phyloP scores from a whole-genome alignment of 768 basidiomycete genomes.

The Leccinellum albellum region DNA sequence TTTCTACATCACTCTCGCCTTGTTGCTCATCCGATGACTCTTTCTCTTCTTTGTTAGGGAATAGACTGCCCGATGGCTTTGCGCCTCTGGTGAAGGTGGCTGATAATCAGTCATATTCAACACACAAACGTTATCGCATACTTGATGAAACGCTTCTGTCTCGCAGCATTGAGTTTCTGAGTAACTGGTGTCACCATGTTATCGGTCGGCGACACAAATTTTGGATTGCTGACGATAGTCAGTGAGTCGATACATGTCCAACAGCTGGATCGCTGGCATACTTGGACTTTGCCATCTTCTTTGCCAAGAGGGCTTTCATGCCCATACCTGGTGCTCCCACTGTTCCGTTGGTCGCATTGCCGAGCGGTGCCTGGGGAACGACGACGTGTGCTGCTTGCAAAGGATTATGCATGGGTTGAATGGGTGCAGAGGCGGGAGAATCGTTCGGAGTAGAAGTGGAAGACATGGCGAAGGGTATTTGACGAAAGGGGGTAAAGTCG shows the following conservation, averaged over 20 bases:
- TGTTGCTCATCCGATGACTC: slow-evolving; percentile 34
- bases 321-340: slow-evolving; percentile 69
- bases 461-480: slow-evolving; percentile 43
- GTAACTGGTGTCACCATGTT: slow-evolving; percentile 91
- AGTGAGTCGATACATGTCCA: background rate
- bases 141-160: slow-evolving; percentile 93
- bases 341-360: slow-evolving; percentile 54
- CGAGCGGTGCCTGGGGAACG: slow-evolving; percentile 76
- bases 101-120: slow-evolving; percentile 6
- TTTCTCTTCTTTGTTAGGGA: slow-evolving; percentile 40
- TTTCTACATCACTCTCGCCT: slow-evolving; percentile 36
- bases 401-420: slow-evolving; percentile 86
- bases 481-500: background rate
- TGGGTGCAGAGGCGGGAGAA: slow-evolving; percentile 56
- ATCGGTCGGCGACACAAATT: slow-evolving; percentile 90
- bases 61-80: slow-evolving; percentile 59
- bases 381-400: slow-evolving; percentile 73
- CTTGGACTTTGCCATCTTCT: slow-evolving; percentile 89
- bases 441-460: slow-evolving; percentile 56
- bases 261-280: slow-evolving; percentile 38
- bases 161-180: slow-evolving; percentile 85
- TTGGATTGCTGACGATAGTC: slow-evolving; percentile 63
- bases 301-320: slow-evolving; percentile 87
- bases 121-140: slow-evolving; percentile 36
- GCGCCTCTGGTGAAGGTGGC: slow-evolving; percentile 40